phyloP scores from a whole-genome alignment of 768 basidiomycete genomes.

The Leccinum variicolor region DNA sequence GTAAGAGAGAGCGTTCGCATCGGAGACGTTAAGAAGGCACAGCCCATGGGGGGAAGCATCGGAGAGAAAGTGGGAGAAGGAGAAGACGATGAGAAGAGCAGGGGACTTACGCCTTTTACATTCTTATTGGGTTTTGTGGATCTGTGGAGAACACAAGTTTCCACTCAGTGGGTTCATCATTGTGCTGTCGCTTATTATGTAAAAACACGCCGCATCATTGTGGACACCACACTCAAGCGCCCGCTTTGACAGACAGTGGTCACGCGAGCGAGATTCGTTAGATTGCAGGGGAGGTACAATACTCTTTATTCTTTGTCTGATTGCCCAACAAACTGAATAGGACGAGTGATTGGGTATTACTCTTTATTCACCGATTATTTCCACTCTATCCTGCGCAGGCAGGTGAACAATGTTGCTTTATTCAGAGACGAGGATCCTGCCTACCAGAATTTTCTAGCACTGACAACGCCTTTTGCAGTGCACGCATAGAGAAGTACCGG shows the following conservation, averaged over 20 bases:
- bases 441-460: constrained; percentile 39
- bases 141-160: background rate
- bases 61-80: background rate
- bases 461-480: constrained; percentile 55
- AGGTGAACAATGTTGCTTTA: background rate
- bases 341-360: constrained; percentile 31
- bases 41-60: background rate
- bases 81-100: background rate
- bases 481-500: constrained; percentile 86
- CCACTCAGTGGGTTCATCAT: background rate
- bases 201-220: background rate
- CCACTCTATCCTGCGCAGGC: constrained; percentile 19
- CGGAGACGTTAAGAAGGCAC: constrained; percentile 8
- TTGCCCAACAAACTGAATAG: constrained; percentile 18
- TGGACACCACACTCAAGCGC: background rate
- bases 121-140: constrained; percentile 2
- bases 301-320: constrained; percentile 28
- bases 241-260: constrained; percentile 2
- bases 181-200: background rate
- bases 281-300: constrained; percentile 29
- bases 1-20: background rate
- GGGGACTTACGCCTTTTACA: background rate
- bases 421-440: constrained; percentile 1
- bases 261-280: constrained; percentile 19
- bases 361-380: constrained; percentile 19